Conservation (phyloP, 1,284 basidiomycete species). For the Phellopilus nigrolimitatus region DNA sequence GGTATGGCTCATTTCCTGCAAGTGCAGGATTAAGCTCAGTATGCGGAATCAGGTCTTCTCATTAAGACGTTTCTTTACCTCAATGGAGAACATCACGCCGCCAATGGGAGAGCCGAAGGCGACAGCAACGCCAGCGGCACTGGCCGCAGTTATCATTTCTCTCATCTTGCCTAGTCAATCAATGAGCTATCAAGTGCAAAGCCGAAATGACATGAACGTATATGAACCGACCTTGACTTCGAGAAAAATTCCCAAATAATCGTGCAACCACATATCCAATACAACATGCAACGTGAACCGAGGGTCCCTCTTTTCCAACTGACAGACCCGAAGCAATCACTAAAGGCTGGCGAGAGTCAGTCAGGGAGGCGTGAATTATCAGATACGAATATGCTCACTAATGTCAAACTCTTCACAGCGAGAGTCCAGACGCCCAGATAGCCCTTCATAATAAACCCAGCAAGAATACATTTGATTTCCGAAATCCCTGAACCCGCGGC, state of each 20-base stretch:
- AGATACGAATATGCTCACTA: slow-evolving; percentile 51
- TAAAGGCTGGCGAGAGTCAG: slow-evolving; percentile 63
- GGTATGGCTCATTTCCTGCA: slow-evolving; percentile 95
- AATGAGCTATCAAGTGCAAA: slow-evolving; percentile 9
- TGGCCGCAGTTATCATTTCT: slow-evolving; percentile 92
- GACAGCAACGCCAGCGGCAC: slow-evolving; percentile 90
- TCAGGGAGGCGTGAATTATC: slow-evolving; percentile 8
- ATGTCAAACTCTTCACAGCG: slow-evolving; percentile 84
- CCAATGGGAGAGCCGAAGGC: slow-evolving; percentile 92
- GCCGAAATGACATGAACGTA: slow-evolving; percentile 6
- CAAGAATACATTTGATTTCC: slow-evolving; percentile 98
- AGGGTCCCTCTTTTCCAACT: slow-evolving; percentile 98
- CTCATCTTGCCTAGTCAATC: slow-evolving; percentile 78
- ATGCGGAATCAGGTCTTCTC: neutral
- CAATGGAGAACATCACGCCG: slow-evolving; percentile 90
- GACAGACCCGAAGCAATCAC: slow-evolving; percentile 98
- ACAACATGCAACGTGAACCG: slow-evolving; percentile 95
- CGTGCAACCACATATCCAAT: slow-evolving; percentile 87
- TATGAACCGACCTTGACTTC: slow-evolving; percentile 73
- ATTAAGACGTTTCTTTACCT: slow-evolving; percentile 39
- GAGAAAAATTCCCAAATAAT: slow-evolving; percentile 76
- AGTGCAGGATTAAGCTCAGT: neutral
- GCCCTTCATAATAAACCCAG: slow-evolving; percentile 95
- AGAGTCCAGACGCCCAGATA: slow-evolving; percentile 90
- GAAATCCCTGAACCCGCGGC: slow-evolving; percentile 98